Percentiles rank a stretch among this genome's conserved stretches.
Conservation (phyloP, 2,329 filamentous ascomycete genomes). For the Talaromyces verruculosus region DNA sequence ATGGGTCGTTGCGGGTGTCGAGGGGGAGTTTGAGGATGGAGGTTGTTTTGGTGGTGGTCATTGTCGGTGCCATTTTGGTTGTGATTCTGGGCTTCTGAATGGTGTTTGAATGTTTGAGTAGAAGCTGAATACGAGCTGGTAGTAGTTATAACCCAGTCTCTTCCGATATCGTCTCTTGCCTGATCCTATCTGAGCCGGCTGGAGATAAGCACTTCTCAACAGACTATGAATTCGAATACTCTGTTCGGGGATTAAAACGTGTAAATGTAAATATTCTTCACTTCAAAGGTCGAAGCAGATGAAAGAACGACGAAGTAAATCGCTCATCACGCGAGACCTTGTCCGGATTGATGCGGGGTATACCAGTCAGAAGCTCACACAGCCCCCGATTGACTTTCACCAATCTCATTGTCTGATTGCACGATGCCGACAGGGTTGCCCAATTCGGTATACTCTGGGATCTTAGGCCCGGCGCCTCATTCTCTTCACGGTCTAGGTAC, state of each 20-base stretch:
- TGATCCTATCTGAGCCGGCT: background rate
- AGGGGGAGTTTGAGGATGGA: constrained; percentile 17
- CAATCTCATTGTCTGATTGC: background rate
- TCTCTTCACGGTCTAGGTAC: constrained; percentile 3
- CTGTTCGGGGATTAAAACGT: too few relatives aligned
- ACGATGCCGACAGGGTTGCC: background rate
- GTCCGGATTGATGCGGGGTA: constrained; percentile 10
- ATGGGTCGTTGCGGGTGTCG: constrained; percentile 18
- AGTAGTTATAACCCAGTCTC: background rate
- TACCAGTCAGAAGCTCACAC: constrained; percentile 1
- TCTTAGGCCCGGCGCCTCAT: constrained; percentile 1
- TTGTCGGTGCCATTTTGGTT: constrained; percentile 16
- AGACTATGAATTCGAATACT: background rate
- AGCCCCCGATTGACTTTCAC: constrained; percentile 11
- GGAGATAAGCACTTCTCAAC: background rate
- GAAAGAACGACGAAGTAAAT: background rate
- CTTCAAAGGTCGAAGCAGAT: background rate
- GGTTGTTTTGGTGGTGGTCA: constrained; percentile 8
- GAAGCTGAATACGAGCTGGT: background rate
- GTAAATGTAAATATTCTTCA: background rate
- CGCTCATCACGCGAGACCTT: constrained; percentile 8
- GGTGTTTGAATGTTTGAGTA: background rate
- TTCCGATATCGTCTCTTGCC: background rate
- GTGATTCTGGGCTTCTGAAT: background rate
- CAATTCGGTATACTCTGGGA: background rate